A percentile compares a stretch with the other conserved stretches of the same genome.
These are phyloP conservation scores for Trichosporon ovoides DNA, from an alignment of 1,284 basidiomycete species.

Conservation along the genomic window DNA sequence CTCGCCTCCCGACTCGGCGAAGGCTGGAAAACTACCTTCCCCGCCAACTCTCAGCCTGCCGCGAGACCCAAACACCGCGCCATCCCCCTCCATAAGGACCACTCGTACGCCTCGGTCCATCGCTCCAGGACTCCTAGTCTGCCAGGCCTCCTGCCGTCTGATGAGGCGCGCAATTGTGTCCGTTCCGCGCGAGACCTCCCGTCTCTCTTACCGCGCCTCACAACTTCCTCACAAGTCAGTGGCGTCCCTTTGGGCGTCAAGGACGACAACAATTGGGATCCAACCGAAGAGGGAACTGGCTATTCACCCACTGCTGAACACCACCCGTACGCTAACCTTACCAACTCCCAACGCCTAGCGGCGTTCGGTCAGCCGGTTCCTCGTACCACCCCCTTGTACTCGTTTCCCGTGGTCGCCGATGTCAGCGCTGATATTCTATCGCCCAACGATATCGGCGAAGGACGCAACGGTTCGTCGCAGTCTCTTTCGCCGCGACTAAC, in stretches of 20 bases:
- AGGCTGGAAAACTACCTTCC: conserved; percentile 12
- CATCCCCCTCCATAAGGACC: background rate
- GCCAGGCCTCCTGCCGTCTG: conserved; percentile 12
- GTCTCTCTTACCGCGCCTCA: background rate
- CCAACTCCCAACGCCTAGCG: background rate
- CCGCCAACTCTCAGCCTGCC: background rate
- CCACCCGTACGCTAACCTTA: background rate
- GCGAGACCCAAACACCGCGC: background rate
- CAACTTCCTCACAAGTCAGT: background rate
- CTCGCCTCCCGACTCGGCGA: conserved; percentile 10
- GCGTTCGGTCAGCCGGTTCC: background rate
- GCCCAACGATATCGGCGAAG: conserved; percentile 16
- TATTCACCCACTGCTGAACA: background rate
- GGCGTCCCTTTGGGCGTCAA: background rate
- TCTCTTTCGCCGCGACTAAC: background rate
- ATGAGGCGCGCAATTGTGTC: background rate
- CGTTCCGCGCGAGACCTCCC: conserved; percentile 6
- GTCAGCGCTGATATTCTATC: background rate
- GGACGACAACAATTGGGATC: background rate
- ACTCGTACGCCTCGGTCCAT: background rate
- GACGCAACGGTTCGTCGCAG: conserved; percentile 29
- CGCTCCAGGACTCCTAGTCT: conserved; percentile 22
- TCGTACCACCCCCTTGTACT: background rate
- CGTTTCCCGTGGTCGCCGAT: background rate
- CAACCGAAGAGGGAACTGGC: background rate